These are phyloP conservation scores for Cylindrodendrum hubeiense DNA, from an alignment of 2,329 filamentous ascomycete genomes.

Conservation along the genomic window DNA sequence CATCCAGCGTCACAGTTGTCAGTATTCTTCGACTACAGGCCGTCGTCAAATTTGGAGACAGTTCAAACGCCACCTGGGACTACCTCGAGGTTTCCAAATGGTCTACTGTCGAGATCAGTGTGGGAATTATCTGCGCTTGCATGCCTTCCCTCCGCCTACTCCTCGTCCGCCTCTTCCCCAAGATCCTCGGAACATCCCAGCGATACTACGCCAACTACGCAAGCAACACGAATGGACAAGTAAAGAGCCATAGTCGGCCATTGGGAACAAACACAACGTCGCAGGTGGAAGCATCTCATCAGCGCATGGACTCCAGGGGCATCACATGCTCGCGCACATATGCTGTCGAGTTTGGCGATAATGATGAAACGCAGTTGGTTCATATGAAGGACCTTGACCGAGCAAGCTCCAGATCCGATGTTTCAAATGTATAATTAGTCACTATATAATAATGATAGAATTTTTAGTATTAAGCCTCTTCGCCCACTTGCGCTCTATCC, in stretches of 20 bases:
- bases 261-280: constrained; percentile 40
- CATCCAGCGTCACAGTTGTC: constrained; percentile 51
- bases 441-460: not conserved
- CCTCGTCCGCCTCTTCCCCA: constrained; percentile 54
- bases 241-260: constrained; percentile 21
- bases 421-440: constrained; percentile 42
- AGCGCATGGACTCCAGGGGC: constrained; percentile 33
- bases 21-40: constrained; percentile 53
- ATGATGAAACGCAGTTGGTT: constrained; percentile 48
- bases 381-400: constrained; percentile 44
- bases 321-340: constrained; percentile 52
- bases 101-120: constrained; percentile 55
- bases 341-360: constrained; percentile 48
- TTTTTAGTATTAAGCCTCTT: not conserved
- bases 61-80: constrained; percentile 52
- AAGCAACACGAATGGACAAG: constrained; percentile 25
- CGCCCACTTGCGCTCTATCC: no score
- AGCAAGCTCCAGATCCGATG: constrained; percentile 24
- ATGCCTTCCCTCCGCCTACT: constrained; percentile 52
- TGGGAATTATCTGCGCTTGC: constrained; percentile 55
- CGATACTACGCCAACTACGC: constrained; percentile 43
- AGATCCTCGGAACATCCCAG: constrained; percentile 45
- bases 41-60: constrained; percentile 47
- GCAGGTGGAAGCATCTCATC: constrained; percentile 33
- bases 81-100: constrained; percentile 48